Evolutionary conservation across 2,329 filamentous ascomycete species (phyloP).

Genomic region (Eurotiales sp.): DNA sequence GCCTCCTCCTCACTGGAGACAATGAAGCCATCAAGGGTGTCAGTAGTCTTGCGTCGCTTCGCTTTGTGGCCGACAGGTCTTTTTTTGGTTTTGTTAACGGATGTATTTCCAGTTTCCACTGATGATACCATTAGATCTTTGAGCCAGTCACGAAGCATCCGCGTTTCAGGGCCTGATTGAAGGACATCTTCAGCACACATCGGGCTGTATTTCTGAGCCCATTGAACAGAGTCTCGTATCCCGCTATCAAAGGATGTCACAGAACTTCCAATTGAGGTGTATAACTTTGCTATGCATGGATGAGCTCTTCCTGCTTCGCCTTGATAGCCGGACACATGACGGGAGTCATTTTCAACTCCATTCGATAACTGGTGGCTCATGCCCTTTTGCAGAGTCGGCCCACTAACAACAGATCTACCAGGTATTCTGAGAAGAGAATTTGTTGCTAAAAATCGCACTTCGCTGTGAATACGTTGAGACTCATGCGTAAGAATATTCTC

Average conservation of each 20-base stretch:
- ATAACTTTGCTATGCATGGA: conserved; percentile 58
- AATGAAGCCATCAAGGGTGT: conserved; percentile 76
- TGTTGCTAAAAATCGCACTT: not conserved
- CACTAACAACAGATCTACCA: conserved; percentile 27
- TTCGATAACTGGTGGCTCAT: conserved; percentile 29
- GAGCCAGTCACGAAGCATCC: conserved; percentile 76
- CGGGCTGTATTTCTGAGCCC: conserved; percentile 85
- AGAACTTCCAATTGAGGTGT: conserved; percentile 55
- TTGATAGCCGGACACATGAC: conserved; percentile 11
- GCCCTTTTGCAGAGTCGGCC: conserved; percentile 24
- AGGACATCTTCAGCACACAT: conserved; percentile 65
- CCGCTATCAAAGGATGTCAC: conserved; percentile 79
- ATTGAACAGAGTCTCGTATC: conserved; percentile 67
- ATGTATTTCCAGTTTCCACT: conserved; percentile 59
- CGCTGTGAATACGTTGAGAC: conserved; percentile 1
- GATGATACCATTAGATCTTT: conserved; percentile 69
- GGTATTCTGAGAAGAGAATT: conserved; percentile 26
- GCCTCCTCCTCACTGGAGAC: conserved; percentile 73
- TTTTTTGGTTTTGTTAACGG: conserved; percentile 27
- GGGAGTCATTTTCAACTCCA: conserved; percentile 1
- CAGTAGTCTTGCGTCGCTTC: conserved; percentile 64
- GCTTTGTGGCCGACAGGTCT: conserved; percentile 29
- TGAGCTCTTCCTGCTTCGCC: conserved; percentile 38
- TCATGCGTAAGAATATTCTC: conserved; percentile 31
- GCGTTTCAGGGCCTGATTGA: conserved; percentile 66